phyloP scores from a whole-genome alignment of 768 basidiomycete genomes.

The Pisolithus albus region DNA sequence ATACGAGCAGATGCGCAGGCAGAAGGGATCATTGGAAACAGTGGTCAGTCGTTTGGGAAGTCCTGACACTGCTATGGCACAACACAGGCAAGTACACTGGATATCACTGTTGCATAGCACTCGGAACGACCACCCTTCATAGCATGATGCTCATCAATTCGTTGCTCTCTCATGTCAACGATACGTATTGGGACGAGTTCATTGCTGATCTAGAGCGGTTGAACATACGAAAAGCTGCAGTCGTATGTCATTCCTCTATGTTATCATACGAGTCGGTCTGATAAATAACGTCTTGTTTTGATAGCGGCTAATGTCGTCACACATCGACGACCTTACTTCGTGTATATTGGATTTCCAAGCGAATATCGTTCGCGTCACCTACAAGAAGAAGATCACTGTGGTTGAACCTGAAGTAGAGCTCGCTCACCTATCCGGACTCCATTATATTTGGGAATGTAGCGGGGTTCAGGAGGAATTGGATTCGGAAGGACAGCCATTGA shows the following conservation, averaged over 20 bases:
- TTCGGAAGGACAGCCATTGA: slow-evolving; percentile 41
- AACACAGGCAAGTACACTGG: slow-evolving; percentile 54
- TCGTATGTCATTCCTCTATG: slow-evolving; percentile 43
- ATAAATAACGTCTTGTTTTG: background rate
- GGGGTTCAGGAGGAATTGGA: slow-evolving; percentile 50
- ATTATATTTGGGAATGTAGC: slow-evolving; percentile 63
- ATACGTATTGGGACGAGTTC: slow-evolving; percentile 73
- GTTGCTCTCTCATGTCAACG: slow-evolving; percentile 70
- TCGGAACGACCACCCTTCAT: slow-evolving; percentile 8
- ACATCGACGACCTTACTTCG: slow-evolving; percentile 77
- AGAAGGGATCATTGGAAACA: slow-evolving; percentile 64
- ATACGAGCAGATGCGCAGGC: slow-evolving; percentile 75
- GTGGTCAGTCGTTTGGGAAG: slow-evolving; percentile 76
- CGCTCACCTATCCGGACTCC: slow-evolving; percentile 48
- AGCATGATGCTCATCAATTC: slow-evolving; percentile 92
- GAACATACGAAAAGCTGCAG: slow-evolving; percentile 75
- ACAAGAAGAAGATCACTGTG: slow-evolving; percentile 72
- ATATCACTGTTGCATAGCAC: background rate
- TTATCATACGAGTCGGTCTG: slow-evolving; percentile 7
- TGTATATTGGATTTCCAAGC: slow-evolving; percentile 86
- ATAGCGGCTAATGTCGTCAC: slow-evolving; percentile 77
- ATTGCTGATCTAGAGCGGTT: slow-evolving; percentile 66
- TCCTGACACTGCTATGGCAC: slow-evolving; percentile 78
- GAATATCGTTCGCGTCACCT: slow-evolving; percentile 71
- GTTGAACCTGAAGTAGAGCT: slow-evolving; percentile 65